phyloP scores from a whole-genome alignment of 805 yeast genomes.

The Maudiozyma bulderi region DNA sequence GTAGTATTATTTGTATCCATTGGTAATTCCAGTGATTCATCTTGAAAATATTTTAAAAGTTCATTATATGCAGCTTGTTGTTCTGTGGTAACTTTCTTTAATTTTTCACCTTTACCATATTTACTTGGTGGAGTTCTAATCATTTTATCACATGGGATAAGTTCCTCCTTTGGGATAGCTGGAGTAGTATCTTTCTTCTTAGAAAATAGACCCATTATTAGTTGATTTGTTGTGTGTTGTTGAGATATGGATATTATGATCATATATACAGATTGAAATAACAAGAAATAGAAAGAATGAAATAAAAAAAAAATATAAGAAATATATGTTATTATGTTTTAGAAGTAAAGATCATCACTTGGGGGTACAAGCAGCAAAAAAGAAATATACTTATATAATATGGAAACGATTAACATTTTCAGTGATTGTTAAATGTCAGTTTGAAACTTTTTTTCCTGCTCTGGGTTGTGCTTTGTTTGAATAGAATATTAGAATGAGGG shows the following conservation, averaged over 20 bases:
- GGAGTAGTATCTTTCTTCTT: slow-evolving; percentile 9
- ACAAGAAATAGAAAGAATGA: too few relatives aligned
- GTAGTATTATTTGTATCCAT: slow-evolving; percentile 30
- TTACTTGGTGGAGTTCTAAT: slow-evolving; percentile 17
- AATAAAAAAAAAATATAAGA: too few relatives aligned
- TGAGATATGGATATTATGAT: not conserved
- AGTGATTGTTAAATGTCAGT: too few relatives aligned
- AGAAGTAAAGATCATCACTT: too few relatives aligned
- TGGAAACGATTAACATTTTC: too few relatives aligned
- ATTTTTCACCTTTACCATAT: slow-evolving; percentile 12
- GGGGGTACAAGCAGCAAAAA: too few relatives aligned
- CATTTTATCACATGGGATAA: slow-evolving; percentile 17
- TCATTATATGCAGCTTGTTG: slow-evolving; percentile 13
- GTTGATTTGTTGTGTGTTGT: not conserved
- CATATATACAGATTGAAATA: not conserved
- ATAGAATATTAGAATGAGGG: too few relatives aligned
- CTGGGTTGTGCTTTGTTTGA: too few relatives aligned
- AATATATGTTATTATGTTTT: too few relatives aligned
- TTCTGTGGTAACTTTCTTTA: slow-evolving; percentile 12
- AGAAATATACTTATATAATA: too few relatives aligned
- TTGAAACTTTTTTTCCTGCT: too few relatives aligned
- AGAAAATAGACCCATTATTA: slow-evolving; percentile 22
- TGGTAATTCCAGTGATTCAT: slow-evolving; percentile 14
- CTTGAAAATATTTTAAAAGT: slow-evolving; percentile 15
- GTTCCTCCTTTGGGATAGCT: slow-evolving; percentile 9